A percentile compares a stretch with the other conserved stretches of the same genome.
Evolutionary conservation across 345 rosid genomes (phyloP).

Genomic region (Brassica incana): DNA sequence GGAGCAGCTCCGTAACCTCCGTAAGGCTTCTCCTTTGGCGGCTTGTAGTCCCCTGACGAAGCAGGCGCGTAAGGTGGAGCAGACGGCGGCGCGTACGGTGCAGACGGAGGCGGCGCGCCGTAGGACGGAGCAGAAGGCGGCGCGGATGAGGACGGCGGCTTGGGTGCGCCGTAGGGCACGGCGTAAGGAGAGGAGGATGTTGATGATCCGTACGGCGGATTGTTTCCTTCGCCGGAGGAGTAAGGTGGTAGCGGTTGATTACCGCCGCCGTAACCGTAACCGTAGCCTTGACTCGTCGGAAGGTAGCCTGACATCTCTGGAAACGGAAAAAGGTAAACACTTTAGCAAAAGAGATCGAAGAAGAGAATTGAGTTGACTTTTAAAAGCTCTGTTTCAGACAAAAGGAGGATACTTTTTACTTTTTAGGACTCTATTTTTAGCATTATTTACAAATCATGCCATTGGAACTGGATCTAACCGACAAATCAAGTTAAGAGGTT

Average conservation of each 20-base stretch:
- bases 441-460: slow-evolving; percentile 20
- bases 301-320: slow-evolving; percentile 34
- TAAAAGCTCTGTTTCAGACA: background rate
- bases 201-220: slow-evolving; percentile 34
- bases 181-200: slow-evolving; percentile 41
- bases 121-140: slow-evolving; percentile 33
- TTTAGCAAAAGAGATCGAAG: background rate
- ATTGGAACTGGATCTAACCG: slow-evolving; percentile 22
- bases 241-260: slow-evolving; percentile 40
- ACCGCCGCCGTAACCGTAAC: slow-evolving; percentile 47
- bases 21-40: slow-evolving; percentile 67
- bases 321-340: background rate
- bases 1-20: slow-evolving; percentile 39
- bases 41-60: slow-evolving; percentile 50
- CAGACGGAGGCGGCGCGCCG: slow-evolving; percentile 45
- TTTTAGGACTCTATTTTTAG: background rate
- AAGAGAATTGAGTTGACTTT: background rate
- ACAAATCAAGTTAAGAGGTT: background rate
- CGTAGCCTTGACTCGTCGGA: slow-evolving; percentile 65
- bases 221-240: slow-evolving; percentile 35
- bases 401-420: background rate
- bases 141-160: slow-evolving; percentile 39
- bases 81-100: background rate
- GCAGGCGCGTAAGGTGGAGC: background rate
- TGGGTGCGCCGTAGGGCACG: slow-evolving; percentile 40